Evolutionary conservation across 2,329 filamentous ascomycete genomes (phyloP), one percentile per base, ranked within the genome.

Genomic region (Penicillium sp.): DNA sequence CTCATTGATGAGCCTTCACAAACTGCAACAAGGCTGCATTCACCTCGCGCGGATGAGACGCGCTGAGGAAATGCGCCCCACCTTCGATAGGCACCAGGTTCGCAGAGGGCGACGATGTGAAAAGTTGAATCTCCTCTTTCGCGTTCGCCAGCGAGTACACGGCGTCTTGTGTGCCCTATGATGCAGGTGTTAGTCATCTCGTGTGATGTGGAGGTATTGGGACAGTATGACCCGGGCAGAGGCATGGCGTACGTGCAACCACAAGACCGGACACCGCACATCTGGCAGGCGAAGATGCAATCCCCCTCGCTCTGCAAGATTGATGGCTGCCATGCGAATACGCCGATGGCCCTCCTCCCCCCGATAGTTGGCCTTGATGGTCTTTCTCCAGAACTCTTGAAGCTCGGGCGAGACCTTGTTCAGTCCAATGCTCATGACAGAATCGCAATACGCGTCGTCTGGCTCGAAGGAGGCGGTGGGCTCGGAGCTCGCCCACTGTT

Each of bases 21-120:
- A 66, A 58, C 4, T 54, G 48, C 40, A 60, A 6, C 28, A 55
- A n/a, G 2, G 50, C 50, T 3, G 39, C 37, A 34, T 65, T 58
- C 8, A 80, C 72, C 48, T 75, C 71, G 5, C 64, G 62, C 1
- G 74, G 73, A 59, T 76, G 68, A 4, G 71, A 71, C 7, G 66
- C 70, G 47, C 68, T 75, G 51, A 79, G 60, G 51, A 77, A 79
- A 57, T 79, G 76, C 46, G 72, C 65, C 1, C 75, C 76, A 5
- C 67, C 74, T 25, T 77, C 61, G 2, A 78, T 61, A 36, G 70
- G 63, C 35, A 70, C 58, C 45, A 79, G 48, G 43, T 65, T 63
- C 5, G 72, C 71, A 51, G 76, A 70, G 3, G 61, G 60, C 3
- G 69, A 71, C 45, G 69, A 70, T 1, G 58, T 66, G 47, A 80